Base-by-base conservation (phyloP, 2,329 filamentous ascomycete genomes). In the Penicillium frequentans region DNA sequence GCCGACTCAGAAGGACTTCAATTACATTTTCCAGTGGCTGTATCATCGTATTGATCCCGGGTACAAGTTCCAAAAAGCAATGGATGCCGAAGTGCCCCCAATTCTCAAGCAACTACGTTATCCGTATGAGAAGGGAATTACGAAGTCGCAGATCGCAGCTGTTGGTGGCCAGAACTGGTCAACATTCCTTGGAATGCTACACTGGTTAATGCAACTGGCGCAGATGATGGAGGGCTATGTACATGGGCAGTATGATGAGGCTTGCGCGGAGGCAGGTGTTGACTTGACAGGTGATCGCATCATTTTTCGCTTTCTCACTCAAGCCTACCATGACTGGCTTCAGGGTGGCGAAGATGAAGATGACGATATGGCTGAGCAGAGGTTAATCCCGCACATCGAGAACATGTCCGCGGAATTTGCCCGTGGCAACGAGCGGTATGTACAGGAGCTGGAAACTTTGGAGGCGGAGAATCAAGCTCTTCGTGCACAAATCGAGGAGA, bases 181-280 rank as follows among this genome's bases (percentile, higher is more conserved):
- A 60, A 95, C 91, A 0, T 98, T 99, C 69, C 80, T 99, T 13
- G 95, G 93, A 0, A 80, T 99, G 72, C 81, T 99, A 50, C 93
- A 99, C 77, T 99, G 95, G 95, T 93, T 99, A 87, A 96, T 99
- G 93, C 93, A 98, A 75, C 81, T 99, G 51, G 91, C 91, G 5
- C 88, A 93, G 65, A 96, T 98, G 88, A 85, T 98, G 70, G 93
- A 98, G 60, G 85, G 90, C 23, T 98, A 93, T 70, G 81, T 85
- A 1, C 75, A 80, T 54, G 89, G 92, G 57, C 86, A 86, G 47
- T 99, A 96, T 73, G 92, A 97, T 64, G 90, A 96, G 52, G 93
- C 92, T 1, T 97, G 92, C 71, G 83, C 89, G 43, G 93, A 97
- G 67, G 88, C 86, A 29, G 95, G 93, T 1, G 85, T 95, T 46